These are phyloP conservation scores for Starmera quercuum DNA, from an alignment of 805 yeast genomes.

Conservation along the genomic window DNA sequence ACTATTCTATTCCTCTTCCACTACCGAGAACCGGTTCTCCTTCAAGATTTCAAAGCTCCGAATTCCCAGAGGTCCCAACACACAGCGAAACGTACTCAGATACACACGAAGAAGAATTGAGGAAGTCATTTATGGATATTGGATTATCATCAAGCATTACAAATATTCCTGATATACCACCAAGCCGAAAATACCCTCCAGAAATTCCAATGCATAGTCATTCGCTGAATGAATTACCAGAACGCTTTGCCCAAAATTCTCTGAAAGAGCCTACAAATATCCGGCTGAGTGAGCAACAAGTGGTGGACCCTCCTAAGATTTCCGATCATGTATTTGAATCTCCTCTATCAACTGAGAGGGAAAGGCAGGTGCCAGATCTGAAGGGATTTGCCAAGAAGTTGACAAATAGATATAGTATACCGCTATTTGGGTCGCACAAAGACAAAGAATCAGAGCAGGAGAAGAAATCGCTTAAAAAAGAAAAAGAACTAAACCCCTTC, in stretches of 20 bases:
- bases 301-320: too few relatives aligned
- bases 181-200: neutral
- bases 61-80: too few relatives aligned
- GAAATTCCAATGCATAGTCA: too few relatives aligned
- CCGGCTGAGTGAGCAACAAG: too few relatives aligned
- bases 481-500: constrained; percentile 15
- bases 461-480: too few relatives aligned
- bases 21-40: constrained; percentile 9
- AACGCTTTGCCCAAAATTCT: too few relatives aligned
- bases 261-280: too few relatives aligned
- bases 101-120: too few relatives aligned
- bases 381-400: constrained; percentile 12
- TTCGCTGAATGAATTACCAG: too few relatives aligned
- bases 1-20: constrained; percentile 14
- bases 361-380: constrained; percentile 3
- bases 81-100: too few relatives aligned
- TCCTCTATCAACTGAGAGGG: constrained; percentile 3
- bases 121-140: neutral
- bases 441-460: constrained; percentile 1
- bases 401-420: constrained; percentile 6
- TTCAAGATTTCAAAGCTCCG: neutral
- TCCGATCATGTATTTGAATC: neutral
- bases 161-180: neutral
- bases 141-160: neutral
- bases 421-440: constrained; percentile 5